These are phyloP conservation scores for Penicillium sp. DNA, from an alignment of 2,329 filamentous ascomycete species.

Conservation along the genomic window DNA sequence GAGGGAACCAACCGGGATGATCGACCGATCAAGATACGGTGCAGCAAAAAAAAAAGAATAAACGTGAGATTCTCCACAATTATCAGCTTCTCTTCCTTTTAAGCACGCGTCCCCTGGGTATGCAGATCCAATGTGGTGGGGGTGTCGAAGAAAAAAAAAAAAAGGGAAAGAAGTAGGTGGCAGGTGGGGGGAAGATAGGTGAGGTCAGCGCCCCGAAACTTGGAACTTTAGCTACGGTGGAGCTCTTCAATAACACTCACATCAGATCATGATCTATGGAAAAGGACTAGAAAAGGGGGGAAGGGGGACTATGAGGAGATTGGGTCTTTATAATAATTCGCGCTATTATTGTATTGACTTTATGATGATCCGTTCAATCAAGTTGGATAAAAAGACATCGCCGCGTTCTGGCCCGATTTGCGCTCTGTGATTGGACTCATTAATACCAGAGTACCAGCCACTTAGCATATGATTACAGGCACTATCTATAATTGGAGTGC, in stretches of 20 bases:
- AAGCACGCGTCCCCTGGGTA: neutral
- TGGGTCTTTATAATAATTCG: neutral
- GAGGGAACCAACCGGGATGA: neutral
- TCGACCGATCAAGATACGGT: neutral
- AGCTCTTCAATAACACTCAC: constrained; percentile 25
- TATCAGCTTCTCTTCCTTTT: neutral
- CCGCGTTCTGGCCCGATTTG: neutral
- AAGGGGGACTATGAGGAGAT: neutral
- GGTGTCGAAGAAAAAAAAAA: neutral
- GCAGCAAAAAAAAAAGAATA: neutral
- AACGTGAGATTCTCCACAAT: neutral
- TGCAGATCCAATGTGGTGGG: neutral
- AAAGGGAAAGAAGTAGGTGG: neutral
- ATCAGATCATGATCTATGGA: constrained; percentile 6
- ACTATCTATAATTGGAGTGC: neutral
- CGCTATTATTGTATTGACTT: neutral
- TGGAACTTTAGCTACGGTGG: constrained; percentile 12
- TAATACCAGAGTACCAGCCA: neutral
- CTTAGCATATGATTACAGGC: neutral
- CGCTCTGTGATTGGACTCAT: constrained; percentile 7
- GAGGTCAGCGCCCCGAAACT: constrained; percentile 19
- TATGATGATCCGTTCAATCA: neutral
- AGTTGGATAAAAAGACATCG: neutral
- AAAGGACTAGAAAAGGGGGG: neutral
- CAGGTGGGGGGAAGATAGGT: constrained; percentile 8